Evolutionary conservation across 1,284 basidiomycete species (phyloP).

Genomic region (Fomes fomentarius): DNA sequence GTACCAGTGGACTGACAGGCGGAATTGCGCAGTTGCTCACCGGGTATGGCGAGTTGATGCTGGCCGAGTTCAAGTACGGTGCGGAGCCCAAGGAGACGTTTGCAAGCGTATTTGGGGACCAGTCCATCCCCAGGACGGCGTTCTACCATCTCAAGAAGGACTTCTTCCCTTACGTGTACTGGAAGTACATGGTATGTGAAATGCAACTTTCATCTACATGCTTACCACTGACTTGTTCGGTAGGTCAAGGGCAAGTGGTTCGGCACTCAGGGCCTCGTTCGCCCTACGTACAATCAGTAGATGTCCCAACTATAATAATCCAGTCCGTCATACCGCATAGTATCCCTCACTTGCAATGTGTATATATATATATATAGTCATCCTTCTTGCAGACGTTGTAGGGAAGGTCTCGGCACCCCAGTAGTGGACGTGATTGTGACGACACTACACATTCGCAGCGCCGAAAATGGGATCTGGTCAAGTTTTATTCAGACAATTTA

Average conservation of each 20-base stretch:
- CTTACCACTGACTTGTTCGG: background rate
- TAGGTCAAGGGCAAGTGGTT: constrained; percentile 74
- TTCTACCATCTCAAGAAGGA: constrained; percentile 96
- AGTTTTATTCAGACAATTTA: too few relatives aligned
- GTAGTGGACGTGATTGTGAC: too few relatives aligned
- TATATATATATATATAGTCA: background rate
- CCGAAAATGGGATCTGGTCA: too few relatives aligned
- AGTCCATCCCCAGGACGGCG: constrained; percentile 67
- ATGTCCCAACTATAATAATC: background rate
- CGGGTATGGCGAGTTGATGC: constrained; percentile 84
- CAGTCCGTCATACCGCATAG: too few relatives aligned
- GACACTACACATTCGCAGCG: too few relatives aligned
- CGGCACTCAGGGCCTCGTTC: constrained; percentile 54
- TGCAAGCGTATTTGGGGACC: constrained; percentile 65
- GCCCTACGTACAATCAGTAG: constrained; percentile 44
- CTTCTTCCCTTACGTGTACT: constrained; percentile 90
- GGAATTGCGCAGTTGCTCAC: constrained; percentile 65
- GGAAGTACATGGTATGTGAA: constrained; percentile 70
- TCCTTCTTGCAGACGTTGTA: too few relatives aligned
- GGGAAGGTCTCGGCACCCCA: too few relatives aligned
- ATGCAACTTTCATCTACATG: background rate
- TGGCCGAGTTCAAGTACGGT: constrained; percentile 92
- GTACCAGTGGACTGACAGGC: constrained; percentile 18
- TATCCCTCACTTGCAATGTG: too few relatives aligned
- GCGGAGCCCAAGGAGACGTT: constrained; percentile 88